Percentiles rank a stretch among this genome's conserved stretches.
Conservation (phyloP, 495 filamentous ascomycete species). For the Aspergillus olivimuriae region DNA sequence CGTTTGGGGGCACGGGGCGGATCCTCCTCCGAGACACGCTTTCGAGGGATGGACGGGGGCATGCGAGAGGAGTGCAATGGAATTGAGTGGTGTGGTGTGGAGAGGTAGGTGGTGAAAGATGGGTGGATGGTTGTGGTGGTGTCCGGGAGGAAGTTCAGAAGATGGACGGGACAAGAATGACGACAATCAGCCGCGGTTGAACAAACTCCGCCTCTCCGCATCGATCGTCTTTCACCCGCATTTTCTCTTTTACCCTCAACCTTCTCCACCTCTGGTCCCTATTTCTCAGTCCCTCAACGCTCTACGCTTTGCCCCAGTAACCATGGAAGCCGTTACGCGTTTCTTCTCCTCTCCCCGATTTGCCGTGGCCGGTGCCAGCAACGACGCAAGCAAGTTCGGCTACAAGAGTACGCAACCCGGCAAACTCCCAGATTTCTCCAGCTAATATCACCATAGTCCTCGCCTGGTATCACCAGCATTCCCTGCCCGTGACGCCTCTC, state of each 20-base stretch:
- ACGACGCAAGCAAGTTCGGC: slow-evolving; percentile 79
- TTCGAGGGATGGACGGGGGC: slow-evolving; percentile 48
- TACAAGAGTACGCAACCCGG: slow-evolving; percentile 61
- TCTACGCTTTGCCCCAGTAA: neutral
- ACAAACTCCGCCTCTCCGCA: too few relatives aligned
- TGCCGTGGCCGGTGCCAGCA: slow-evolving; percentile 87
- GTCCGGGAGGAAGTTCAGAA: neutral
- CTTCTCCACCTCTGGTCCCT: neutral
- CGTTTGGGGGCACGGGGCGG: slow-evolving; percentile 61
- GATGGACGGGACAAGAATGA: neutral
- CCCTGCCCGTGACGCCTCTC: slow-evolving; percentile 71
- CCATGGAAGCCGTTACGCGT: slow-evolving; percentile 52
- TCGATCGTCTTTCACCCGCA: too few relatives aligned
- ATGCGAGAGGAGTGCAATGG: slow-evolving; percentile 18
- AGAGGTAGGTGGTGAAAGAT: neutral
- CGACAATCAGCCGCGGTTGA: too few relatives aligned
- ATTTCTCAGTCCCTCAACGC: slow-evolving; percentile 1
- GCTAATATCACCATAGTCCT: slow-evolving; percentile 55
- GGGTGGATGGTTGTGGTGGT: neutral
- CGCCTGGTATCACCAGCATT: slow-evolving; percentile 76
- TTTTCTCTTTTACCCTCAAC: neutral
- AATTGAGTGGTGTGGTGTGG: neutral
- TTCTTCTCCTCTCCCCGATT: slow-evolving; percentile 83
- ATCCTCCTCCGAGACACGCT: slow-evolving; percentile 49
- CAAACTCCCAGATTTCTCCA: neutral